Percentiles rank a stretch among this genome's conserved stretches.
phyloP scores from a whole-genome alignment of 805 yeast species.

The Tetrapisispora nanseiensis region DNA sequence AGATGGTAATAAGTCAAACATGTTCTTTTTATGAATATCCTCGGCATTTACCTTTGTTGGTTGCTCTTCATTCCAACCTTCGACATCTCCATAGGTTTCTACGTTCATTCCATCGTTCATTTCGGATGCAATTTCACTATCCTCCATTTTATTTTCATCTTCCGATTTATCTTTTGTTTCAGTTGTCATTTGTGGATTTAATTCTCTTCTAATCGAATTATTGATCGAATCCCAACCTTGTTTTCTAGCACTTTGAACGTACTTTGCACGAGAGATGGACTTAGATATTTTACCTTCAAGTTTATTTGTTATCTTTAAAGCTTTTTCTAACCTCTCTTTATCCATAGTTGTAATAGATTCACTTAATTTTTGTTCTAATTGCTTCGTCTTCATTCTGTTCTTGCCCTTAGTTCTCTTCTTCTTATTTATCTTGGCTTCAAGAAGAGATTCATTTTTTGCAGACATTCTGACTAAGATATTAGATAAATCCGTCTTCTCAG shows the following conservation, averaged over 20 bases:
- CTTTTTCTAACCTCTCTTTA: conserved; percentile 38
- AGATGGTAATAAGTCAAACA: conserved; percentile 2
- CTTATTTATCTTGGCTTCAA: conserved; percentile 46
- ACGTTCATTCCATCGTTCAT: conserved; percentile 1
- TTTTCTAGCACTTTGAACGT: conserved; percentile 53
- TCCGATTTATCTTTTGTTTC: not conserved
- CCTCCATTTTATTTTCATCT: not conserved
- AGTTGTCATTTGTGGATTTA: conserved; percentile 2
- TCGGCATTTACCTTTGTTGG: not conserved
- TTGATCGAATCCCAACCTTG: conserved; percentile 67
- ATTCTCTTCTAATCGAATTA: conserved; percentile 33
- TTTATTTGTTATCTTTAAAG: conserved; percentile 43
- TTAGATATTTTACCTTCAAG: conserved; percentile 53
- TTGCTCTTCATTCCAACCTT: conserved; percentile 3
- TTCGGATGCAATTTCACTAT: not conserved
- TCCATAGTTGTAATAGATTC: conserved; percentile 26
- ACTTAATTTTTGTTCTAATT: conserved; percentile 7
- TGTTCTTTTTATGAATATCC: not conserved
- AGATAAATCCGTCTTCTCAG: conserved; percentile 48
- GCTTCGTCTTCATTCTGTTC: conserved; percentile 21
- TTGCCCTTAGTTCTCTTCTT: conserved; percentile 23
- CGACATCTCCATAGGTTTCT: conserved; percentile 4
- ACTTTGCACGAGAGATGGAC: conserved; percentile 54
- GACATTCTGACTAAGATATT: conserved; percentile 59
- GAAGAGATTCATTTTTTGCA: conserved; percentile 53